These are phyloP conservation scores for Paraglomus brasilianum DNA, from an alignment of 192 early-diverging fungal genomes.

Conservation along the genomic window DNA sequence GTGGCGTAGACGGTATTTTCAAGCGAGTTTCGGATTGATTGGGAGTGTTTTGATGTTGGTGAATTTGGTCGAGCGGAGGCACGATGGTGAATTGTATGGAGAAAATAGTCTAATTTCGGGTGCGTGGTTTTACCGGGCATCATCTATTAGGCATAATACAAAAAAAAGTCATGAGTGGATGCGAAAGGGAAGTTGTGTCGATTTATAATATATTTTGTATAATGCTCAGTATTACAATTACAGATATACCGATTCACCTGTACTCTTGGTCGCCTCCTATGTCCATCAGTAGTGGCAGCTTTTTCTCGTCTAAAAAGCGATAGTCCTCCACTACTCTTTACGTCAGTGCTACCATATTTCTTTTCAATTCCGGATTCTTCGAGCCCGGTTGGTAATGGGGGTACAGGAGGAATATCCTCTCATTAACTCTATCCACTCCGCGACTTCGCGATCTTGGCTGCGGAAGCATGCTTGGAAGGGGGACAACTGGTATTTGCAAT, in stretches of 20 bases:
- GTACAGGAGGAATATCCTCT: conserved; percentile 30
- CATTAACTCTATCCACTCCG: neutral
- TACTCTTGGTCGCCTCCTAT: conserved; percentile 7
- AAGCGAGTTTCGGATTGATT: neutral
- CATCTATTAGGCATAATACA: neutral
- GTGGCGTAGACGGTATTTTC: conserved; percentile 9
- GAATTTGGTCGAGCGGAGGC: conserved; percentile 8
- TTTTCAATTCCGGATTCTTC: neutral
- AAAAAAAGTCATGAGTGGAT: neutral
- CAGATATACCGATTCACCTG: neutral
- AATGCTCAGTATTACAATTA: neutral
- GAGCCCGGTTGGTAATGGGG: conserved; percentile 2
- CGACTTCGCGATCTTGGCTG: conserved; percentile 10
- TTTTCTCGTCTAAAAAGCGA: conserved; percentile 1
- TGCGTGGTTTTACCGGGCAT: conserved; percentile 10
- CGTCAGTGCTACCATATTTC: neutral
- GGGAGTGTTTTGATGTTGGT: conserved; percentile 7
- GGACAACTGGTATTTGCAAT: neutral
- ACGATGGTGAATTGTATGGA: conserved; percentile 16
- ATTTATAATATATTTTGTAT: neutral
- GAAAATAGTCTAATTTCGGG: conserved; percentile 1
- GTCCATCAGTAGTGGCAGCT: neutral
- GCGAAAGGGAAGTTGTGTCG: neutral
- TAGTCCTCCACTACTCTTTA: conserved; percentile 14
- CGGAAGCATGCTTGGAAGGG: conserved; percentile 19